These are phyloP conservation scores for Elsinoe necatrix DNA, from an alignment of 2,329 filamentous ascomycete genomes.

Conservation along the genomic window DNA sequence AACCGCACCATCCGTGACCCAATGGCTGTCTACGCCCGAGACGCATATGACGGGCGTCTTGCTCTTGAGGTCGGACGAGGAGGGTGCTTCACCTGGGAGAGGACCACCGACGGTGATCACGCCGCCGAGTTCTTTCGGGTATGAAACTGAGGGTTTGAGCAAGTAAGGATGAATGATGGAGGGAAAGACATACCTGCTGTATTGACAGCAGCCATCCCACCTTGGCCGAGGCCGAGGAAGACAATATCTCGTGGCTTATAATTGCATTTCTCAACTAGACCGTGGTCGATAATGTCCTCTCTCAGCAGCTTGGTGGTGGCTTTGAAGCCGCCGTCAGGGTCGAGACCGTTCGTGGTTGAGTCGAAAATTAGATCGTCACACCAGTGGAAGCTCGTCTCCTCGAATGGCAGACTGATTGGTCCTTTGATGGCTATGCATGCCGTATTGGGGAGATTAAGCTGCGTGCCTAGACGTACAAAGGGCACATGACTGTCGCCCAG, in stretches of 20 bases:
- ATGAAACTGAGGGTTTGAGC: neutral
- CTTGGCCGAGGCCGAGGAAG: constrained; percentile 50
- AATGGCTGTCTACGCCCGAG: constrained; percentile 41
- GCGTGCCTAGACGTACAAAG: constrained; percentile 61
- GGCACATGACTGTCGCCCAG: constrained; percentile 65
- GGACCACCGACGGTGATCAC: constrained; percentile 56
- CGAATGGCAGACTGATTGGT: constrained; percentile 58
- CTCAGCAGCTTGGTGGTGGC: constrained; percentile 35
- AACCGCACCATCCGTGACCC: constrained; percentile 53
- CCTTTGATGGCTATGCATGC: constrained; percentile 66
- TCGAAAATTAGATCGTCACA: constrained; percentile 52
- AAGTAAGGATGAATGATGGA: constrained; percentile 7
- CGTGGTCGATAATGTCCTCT: constrained; percentile 37
- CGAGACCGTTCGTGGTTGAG: constrained; percentile 42
- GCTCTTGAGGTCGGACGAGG: constrained; percentile 41
- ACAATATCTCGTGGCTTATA: constrained; percentile 44
- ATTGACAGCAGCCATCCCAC: constrained; percentile 47
- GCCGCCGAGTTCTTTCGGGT: constrained; percentile 44
- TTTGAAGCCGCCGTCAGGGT: constrained; percentile 47
- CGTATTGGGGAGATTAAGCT: constrained; percentile 67
- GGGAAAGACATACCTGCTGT: constrained; percentile 32
- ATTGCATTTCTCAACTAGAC: constrained; percentile 41
- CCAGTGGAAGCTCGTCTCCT: constrained; percentile 58
- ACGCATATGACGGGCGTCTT: constrained; percentile 57
- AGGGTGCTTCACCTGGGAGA: constrained; percentile 43